A percentile compares a stretch with the other conserved stretches of the same genome.
Evolutionary conservation across 2,329 filamentous ascomycete genomes (phyloP).

Genomic region (Trichoderma sp.): DNA sequence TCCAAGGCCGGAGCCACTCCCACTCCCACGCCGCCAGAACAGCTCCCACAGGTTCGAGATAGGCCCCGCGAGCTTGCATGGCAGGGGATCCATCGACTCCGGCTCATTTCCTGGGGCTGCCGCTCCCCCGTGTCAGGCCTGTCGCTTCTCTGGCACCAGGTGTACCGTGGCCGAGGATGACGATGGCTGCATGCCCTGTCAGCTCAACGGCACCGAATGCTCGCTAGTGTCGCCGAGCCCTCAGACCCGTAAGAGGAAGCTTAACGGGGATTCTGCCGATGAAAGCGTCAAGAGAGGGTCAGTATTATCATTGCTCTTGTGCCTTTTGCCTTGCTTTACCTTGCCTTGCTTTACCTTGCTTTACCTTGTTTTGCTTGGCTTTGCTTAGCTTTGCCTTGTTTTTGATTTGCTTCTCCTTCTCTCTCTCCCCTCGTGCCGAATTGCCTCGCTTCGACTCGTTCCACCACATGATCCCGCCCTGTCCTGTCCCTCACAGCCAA

Average conservation of each 20-base stretch:
- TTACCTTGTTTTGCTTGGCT: not conserved
- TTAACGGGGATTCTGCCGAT: constrained; percentile 61
- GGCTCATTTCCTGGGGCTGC: constrained; percentile 41
- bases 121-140: constrained; percentile 66
- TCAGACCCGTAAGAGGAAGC: constrained; percentile 75
- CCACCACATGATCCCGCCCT: not conserved
- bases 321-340: constrained; percentile 12
- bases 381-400: not conserved
- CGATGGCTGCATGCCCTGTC: constrained; percentile 72
- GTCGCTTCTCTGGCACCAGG: constrained; percentile 68
- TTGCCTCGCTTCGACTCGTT: not conserved
- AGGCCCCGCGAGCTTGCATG: constrained; percentile 49
- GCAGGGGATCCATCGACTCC: constrained; percentile 52
- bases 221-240: constrained; percentile 70
- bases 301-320: constrained; percentile 34
- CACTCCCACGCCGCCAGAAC: constrained; percentile 45
- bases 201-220: constrained; percentile 74
- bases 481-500: not conserved
- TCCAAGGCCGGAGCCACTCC: constrained; percentile 41
- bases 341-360: not conserved
- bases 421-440: not conserved
- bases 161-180: constrained; percentile 75
- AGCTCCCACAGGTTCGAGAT: constrained; percentile 48
- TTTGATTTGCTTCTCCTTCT: not conserved
- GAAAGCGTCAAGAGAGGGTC: constrained; percentile 70